Percentiles rank a stretch among this genome's conserved stretches.
Evolutionary conservation across 805 yeast species (phyloP).

Genomic region (Sungouiella thailandica): DNA sequence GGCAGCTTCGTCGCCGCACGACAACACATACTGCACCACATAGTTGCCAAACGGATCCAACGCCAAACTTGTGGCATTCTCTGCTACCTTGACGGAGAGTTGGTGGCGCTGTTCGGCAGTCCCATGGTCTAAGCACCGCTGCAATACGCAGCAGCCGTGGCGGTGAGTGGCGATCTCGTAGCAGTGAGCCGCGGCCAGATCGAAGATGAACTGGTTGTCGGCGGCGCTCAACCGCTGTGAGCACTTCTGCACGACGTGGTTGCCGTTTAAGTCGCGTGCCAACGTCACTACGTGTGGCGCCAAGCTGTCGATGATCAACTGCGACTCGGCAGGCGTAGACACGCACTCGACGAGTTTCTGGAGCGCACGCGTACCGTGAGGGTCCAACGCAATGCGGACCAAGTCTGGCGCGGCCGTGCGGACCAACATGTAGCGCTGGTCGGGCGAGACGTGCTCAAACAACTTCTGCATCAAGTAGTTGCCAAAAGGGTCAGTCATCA

Average conservation of each 20-base stretch:
- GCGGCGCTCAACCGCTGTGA: conserved; percentile 61
- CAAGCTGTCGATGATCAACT: conserved; percentile 55
- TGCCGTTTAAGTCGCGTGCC: conserved; percentile 89
- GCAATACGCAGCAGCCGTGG: conserved; percentile 93
- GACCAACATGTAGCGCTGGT: conserved; percentile 67
- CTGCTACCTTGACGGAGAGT: conserved; percentile 64
- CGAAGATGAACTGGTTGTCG: conserved; percentile 85
- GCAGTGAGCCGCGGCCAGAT: conserved; percentile 71
- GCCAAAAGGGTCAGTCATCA: conserved; percentile 97
- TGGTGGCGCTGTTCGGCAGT: conserved; percentile 60
- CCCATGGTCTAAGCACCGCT: conserved; percentile 92
- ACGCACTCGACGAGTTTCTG: conserved; percentile 89
- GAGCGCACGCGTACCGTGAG: conserved; percentile 94
- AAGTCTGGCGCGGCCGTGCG: conserved; percentile 68
- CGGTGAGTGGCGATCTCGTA: conserved; percentile 87
- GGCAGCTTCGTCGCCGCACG: conserved; percentile 39
- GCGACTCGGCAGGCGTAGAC: conserved; percentile 64
- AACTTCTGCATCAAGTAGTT: conserved; percentile 90
- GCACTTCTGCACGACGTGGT: conserved; percentile 93
- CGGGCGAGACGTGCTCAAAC: conserved; percentile 66
- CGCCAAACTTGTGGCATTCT: conserved; percentile 62
- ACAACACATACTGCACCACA: conserved; percentile 87
- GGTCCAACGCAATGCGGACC: conserved; percentile 78
- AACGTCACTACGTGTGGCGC: conserved; percentile 69
- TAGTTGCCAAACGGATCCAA: conserved; percentile 96